These are phyloP conservation scores for Trametes pubescens DNA, from an alignment of 1,284 basidiomycete species.

Conservation along the genomic window DNA sequence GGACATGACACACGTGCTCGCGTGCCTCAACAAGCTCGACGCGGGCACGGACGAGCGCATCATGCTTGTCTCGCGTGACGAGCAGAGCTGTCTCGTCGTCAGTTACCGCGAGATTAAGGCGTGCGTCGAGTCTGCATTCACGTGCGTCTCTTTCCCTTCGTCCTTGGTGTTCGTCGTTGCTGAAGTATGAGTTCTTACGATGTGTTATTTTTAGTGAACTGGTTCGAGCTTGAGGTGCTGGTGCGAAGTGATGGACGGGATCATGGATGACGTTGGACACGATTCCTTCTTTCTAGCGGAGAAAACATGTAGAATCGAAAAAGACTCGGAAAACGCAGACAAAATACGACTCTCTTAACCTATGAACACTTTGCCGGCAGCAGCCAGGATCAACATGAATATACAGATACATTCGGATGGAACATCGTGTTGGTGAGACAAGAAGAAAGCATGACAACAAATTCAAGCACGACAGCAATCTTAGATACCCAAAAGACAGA, in stretches of 20 bases:
- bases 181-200: neutral
- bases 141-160: conserved; percentile 46
- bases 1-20: conserved; percentile 91
- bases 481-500: neutral
- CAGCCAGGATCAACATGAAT: too few relatives aligned
- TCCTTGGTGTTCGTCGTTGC: neutral
- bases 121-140: conserved; percentile 85
- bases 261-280: neutral
- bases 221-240: conserved; percentile 28
- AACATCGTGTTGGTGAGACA: too few relatives aligned
- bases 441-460: too few relatives aligned
- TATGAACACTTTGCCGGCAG: neutral
- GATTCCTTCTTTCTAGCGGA: conserved; percentile 22
- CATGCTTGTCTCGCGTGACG: conserved; percentile 94
- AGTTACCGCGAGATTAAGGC: conserved; percentile 93
- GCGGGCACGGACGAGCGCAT: conserved; percentile 92
- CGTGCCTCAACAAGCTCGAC: conserved; percentile 94
- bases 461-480: neutral
- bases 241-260: neutral
- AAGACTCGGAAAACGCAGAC: conserved; percentile 41
- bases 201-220: conserved; percentile 36
- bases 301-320: conserved; percentile 42
- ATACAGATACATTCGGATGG: too few relatives aligned
- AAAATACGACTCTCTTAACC: conserved; percentile 32
- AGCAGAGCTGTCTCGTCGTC: conserved; percentile 96